Evolutionary conservation across 805 yeast genomes (phyloP), one percentile per base, ranked within the genome.

Genomic region (Candida fluviatilis): DNA sequence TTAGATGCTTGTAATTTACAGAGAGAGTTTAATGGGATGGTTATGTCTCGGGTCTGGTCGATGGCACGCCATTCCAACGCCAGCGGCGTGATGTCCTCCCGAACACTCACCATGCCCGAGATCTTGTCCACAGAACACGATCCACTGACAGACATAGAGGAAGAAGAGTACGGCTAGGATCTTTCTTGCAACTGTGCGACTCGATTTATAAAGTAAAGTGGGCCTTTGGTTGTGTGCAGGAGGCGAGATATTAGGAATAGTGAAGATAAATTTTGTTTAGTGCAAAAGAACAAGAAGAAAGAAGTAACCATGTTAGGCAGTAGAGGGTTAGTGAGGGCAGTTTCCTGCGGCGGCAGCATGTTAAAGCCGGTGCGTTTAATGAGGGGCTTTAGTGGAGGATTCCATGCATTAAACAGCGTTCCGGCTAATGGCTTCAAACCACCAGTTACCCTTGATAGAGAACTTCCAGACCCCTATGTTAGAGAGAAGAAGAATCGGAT

Each of bases 391-490:
- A 26, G 15, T 13, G 13, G n/a, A 5, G 15, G 29, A 13, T 10
- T 13, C n/a, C 29, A 6, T 26, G 5, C 6, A 5, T 12, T 10
- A 26, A 26, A 26, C n/a, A 13, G 5, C 13, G 15, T 26, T 13
- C 7, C 7, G 13, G n/a, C 15, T 16, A 12, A 14, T 2, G 18
- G 23, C 4, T 29, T 33, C 18, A 28, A 33, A 34, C 47, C 43
- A 29, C 36, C 36, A 16, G 39, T 53, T 11, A 42, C 85, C 1
- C 73, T 89, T 3, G 85, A 90, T 43, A 69, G 82, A 35, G 95
- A 85, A 35, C 66, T 91, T 27, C 98, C 98, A 4, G 88, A 85
- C 51, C 91, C 90, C 11, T 67, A 75, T 37, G 67, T 68, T n/a
- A 78, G 73, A 39, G 65, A 69, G 45, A 71, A 71, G 39, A 71